A percentile compares a stretch with the other conserved stretches of the same genome.
Evolutionary conservation across 257 asterid genomes (phyloP).

Genomic region (Ballota nigra): DNA sequence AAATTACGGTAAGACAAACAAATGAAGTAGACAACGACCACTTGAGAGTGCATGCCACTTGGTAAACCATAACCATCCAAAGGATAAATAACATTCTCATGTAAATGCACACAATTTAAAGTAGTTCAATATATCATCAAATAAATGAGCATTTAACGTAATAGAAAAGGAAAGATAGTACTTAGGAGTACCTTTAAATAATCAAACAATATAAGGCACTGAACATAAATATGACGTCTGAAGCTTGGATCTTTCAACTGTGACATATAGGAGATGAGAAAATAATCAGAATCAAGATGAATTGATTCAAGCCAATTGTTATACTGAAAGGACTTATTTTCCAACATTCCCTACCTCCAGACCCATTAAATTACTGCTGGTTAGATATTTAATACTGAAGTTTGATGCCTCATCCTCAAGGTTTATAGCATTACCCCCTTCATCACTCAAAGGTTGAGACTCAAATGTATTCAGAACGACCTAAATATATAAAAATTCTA

Average conservation of each 20-base stretch:
- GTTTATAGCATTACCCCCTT: conserved; percentile 75
- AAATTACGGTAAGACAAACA: conserved; percentile 7
- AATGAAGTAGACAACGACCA: conserved; percentile 10
- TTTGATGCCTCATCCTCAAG: conserved; percentile 87
- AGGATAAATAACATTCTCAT: background rate
- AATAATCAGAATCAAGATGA: conserved; percentile 17
- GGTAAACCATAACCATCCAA: conserved; percentile 9
- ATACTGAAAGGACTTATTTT: conserved; percentile 7
- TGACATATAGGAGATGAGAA: conserved; percentile 19
- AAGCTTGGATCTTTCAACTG: conserved; percentile 99
- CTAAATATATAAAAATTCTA: too few relatives aligned
- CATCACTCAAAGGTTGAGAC: conserved; percentile 96
- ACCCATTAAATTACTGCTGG: conserved; percentile 97
- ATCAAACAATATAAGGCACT: conserved; percentile 92
- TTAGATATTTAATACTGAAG: conserved; percentile 93
- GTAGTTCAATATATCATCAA: background rate
- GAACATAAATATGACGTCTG: conserved; percentile 92
- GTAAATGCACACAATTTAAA: conserved; percentile 11
- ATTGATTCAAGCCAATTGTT: conserved; percentile 14
- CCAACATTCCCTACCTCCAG: conserved; percentile 63
- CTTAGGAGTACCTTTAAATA: conserved; percentile 75
- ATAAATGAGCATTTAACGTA: background rate
- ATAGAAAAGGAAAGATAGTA: conserved; percentile 20
- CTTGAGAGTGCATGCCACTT: conserved; percentile 7
- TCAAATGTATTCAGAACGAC: conserved; percentile 83